Evolutionary conservation across 257 asterid species (phyloP), one percentile per base, ranked within the genome.

Genomic region (Ballota nigra): DNA sequence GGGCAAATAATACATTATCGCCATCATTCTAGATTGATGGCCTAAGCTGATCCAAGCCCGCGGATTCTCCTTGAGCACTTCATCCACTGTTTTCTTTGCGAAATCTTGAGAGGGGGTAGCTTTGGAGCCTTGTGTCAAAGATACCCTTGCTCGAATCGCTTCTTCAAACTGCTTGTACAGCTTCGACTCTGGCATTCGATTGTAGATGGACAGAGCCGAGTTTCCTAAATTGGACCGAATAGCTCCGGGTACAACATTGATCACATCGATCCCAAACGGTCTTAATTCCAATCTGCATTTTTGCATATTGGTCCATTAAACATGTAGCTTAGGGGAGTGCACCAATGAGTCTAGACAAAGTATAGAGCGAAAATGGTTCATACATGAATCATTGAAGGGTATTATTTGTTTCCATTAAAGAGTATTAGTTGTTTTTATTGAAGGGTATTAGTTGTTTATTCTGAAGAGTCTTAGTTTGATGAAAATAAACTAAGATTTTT

Each of bases 171-270:
- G 81, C 83, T 94, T 91, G 87, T 85, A 94, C 60, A 89, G 63
- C 77, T 91, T 88, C 98, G 96, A 94, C 59, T 91, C 98, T 0
- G 99, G 99, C 99, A 89, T 89, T 66, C 66, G 72, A 24, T 19
- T 80, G 82, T 86, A 85, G 52, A 7, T 71, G 4, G 83, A 77
- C 22, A 83, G 15, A 22, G 95, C 98, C 10, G 97, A 78, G 51
- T 79, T 80, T 66, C 93, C 98, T 74, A 94, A 71, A 38, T 89
- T 92, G 0, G 98, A 94, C 72, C 69, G 83, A 69, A 94, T 84
- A 20, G 95, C 96, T 63, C 99, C 98, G 1, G 99, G 99, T 4
- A 88, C 97, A 26, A 89, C 77, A 43, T 76, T 82, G 41, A 91
- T 82, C 64, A 89, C 99, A 59, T 94, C 79, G 33, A 94, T 91